A percentile compares a stretch with the other conserved stretches of the same genome.
These are phyloP conservation scores for Mallotus japonicus DNA, from an alignment of 441 rosid species.

Conservation along the genomic window DNA sequence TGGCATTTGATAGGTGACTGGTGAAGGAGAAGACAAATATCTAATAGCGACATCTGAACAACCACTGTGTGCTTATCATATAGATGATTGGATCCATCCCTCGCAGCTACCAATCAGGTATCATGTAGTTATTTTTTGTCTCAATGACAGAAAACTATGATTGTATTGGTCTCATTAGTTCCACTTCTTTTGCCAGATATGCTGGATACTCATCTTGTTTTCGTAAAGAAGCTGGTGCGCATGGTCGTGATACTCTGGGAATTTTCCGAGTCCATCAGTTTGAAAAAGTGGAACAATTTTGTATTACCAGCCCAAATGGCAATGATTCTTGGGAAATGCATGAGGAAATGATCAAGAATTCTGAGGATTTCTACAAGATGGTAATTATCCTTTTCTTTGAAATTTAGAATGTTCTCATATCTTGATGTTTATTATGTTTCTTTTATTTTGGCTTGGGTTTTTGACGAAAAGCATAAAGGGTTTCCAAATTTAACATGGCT, in stretches of 20 bases:
- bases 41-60: constrained; percentile 97
- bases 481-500: background rate
- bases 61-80: constrained; percentile 81
- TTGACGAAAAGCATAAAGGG: background rate
- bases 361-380: constrained; percentile 73
- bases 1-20: constrained; percentile 57
- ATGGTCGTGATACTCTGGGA: constrained; percentile 81
- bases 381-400: constrained; percentile 25
- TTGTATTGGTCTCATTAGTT: constrained; percentile 16
- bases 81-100: constrained; percentile 94
- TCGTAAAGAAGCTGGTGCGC: constrained; percentile 90
- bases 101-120: constrained; percentile 78
- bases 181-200: constrained; percentile 47
- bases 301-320: constrained; percentile 75
- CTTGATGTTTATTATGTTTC: background rate
- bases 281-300: constrained; percentile 84
- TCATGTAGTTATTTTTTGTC: constrained; percentile 5
- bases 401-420: background rate
- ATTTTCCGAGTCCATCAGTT: constrained; percentile 88
- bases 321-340: constrained; percentile 81
- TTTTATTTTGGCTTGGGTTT: background rate
- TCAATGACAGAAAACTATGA: background rate
- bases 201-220: constrained; percentile 89
- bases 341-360: constrained; percentile 78
- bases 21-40: constrained; percentile 95